A percentile compares a stretch with the other conserved stretches of the same genome.
phyloP scores from a whole-genome alignment of 352 stramenopile genomes.

The Globisporangium canariense region DNA sequence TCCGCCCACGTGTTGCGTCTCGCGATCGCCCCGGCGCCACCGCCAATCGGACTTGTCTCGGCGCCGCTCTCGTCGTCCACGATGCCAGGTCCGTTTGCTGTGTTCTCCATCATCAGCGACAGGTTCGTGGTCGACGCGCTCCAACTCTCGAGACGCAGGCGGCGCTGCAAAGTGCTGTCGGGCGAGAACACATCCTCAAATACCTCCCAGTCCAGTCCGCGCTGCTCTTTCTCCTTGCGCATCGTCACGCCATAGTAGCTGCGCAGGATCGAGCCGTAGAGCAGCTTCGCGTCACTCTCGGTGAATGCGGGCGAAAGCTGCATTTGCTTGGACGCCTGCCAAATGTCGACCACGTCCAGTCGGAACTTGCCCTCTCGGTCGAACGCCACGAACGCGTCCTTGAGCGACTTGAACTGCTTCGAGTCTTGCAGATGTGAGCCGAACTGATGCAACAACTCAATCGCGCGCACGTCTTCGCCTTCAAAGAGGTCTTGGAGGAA shows the following conservation, averaged over 20 bases:
- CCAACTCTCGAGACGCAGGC: slow-evolving; percentile 57
- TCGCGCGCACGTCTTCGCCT: slow-evolving; percentile 64
- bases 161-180: slow-evolving; percentile 60
- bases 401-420: slow-evolving; percentile 42
- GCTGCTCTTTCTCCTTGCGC: slow-evolving; percentile 32
- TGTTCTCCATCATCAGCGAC: slow-evolving; percentile 13
- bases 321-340: slow-evolving; percentile 45
- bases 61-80: slow-evolving; percentile 31
- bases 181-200: slow-evolving; percentile 80
- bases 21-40: slow-evolving; percentile 1
- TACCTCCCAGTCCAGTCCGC: slow-evolving; percentile 59
- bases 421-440: slow-evolving; percentile 39
- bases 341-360: slow-evolving; percentile 46
- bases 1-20: slow-evolving; percentile 60
- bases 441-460: slow-evolving; percentile 69
- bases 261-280: slow-evolving; percentile 64
- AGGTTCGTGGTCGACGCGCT: slow-evolving; percentile 54
- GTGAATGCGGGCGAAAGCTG: slow-evolving; percentile 46
- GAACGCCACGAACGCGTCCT: slow-evolving; percentile 58
- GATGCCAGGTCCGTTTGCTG: slow-evolving; percentile 10
- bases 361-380: slow-evolving; percentile 36
- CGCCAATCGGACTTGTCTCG: slow-evolving; percentile 18
- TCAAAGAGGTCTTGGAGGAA: slow-evolving; percentile 78
- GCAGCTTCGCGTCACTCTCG: slow-evolving; percentile 39
- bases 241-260: slow-evolving; percentile 62